These are phyloP conservation scores for Bathelium albidoporum DNA, from an alignment of 495 filamentous ascomycete species.

Conservation along the genomic window DNA sequence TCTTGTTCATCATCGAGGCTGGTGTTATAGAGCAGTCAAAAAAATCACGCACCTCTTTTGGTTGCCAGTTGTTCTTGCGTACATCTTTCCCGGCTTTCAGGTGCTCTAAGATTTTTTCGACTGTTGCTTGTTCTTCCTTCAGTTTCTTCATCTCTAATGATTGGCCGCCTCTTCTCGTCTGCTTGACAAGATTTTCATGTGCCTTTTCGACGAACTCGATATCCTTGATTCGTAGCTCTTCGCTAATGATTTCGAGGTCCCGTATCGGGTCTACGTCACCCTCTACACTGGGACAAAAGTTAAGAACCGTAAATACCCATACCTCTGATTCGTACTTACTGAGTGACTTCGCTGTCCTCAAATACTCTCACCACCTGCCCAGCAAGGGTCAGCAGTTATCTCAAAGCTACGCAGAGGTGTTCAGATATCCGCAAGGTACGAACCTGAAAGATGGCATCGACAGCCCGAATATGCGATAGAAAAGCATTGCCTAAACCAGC, in stretches of 20 bases:
- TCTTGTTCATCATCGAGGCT: constrained; percentile 90
- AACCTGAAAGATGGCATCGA: constrained; percentile 95
- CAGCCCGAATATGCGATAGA: constrained; percentile 95
- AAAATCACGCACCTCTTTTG: constrained; percentile 78
- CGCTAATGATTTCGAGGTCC: constrained; percentile 92
- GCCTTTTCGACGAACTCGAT: constrained; percentile 98
- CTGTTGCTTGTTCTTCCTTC: constrained; percentile 85
- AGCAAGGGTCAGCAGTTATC: neutral
- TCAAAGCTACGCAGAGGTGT: neutral
- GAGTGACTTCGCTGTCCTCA: constrained; percentile 98
- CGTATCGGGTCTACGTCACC: constrained; percentile 92
- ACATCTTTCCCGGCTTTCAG: constrained; percentile 86
- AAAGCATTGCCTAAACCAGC: constrained; percentile 97
- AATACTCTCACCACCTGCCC: constrained; percentile 79
- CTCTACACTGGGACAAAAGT: constrained; percentile 49
- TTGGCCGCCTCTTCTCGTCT: constrained; percentile 87
- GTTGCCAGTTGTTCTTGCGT: constrained; percentile 74
- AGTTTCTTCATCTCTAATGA: constrained; percentile 97
- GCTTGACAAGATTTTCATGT: constrained; percentile 78
- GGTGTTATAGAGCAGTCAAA: constrained; percentile 12
- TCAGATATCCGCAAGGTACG: neutral
- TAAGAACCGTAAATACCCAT: neutral
- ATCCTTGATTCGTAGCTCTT: constrained; percentile 95
- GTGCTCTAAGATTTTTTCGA: constrained; percentile 73
- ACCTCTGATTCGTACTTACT: constrained; percentile 26